phyloP scores from a whole-genome alignment of 2,329 filamentous ascomycete genomes.

The Chrysoporthe deuterocubensis region DNA sequence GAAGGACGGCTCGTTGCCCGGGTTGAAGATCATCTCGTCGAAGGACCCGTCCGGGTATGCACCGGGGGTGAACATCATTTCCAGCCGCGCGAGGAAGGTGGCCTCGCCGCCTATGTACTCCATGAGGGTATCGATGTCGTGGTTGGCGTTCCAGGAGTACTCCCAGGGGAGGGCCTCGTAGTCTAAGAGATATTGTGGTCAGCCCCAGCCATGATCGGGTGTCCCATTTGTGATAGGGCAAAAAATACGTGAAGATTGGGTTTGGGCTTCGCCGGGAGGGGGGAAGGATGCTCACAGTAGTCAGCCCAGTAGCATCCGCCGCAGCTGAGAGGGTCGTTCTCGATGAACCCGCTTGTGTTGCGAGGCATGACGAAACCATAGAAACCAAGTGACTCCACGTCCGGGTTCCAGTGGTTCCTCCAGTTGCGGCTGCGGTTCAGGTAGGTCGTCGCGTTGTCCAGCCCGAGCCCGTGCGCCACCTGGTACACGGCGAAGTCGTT shows the following conservation, averaged over 20 bases:
- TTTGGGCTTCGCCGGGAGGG: too few relatives aligned
- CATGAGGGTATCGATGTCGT: constrained; percentile 64
- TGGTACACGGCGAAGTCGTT: constrained; percentile 73
- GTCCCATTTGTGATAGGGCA: too few relatives aligned
- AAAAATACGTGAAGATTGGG: too few relatives aligned
- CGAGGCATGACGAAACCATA: constrained; percentile 70
- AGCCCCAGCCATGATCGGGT: not conserved
- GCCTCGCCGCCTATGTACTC: constrained; percentile 56
- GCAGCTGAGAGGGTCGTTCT: constrained; percentile 62
- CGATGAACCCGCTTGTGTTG: constrained; percentile 50
- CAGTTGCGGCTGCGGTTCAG: constrained; percentile 68
- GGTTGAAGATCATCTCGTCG: constrained; percentile 65
- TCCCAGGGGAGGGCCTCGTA: constrained; percentile 68
- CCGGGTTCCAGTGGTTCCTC: constrained; percentile 72
- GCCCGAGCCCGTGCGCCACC: constrained; percentile 63
- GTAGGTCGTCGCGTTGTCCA: constrained; percentile 61
- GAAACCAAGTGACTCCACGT: constrained; percentile 61
- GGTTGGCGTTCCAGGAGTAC: constrained; percentile 71
- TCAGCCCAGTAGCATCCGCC: constrained; percentile 70
- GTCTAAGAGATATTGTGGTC: constrained; percentile 31
- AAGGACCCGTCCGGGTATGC: constrained; percentile 49
- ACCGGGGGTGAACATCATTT: constrained; percentile 62
- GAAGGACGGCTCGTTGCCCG: constrained; percentile 71
- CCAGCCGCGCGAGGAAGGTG: constrained; percentile 60
- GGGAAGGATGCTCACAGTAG: constrained; percentile 41